A percentile compares a stretch with the other conserved stretches of the same genome.
These are phyloP conservation scores for Termitomyces sp. DNA, from an alignment of 768 basidiomycete species.

Conservation along the genomic window DNA sequence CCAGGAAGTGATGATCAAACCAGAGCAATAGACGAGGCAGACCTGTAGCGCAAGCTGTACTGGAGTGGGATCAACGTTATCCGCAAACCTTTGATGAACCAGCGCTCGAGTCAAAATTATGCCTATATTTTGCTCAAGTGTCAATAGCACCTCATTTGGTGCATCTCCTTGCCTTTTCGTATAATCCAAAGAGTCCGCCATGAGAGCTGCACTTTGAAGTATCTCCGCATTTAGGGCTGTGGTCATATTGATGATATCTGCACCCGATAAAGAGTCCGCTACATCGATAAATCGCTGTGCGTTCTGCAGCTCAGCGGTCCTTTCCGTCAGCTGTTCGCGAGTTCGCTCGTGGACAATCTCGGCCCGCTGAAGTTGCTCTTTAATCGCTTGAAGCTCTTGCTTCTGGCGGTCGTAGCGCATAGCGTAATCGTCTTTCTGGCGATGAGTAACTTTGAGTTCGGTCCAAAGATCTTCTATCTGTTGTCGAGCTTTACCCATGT, in stretches of 20 bases:
- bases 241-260: slow-evolving; percentile 20
- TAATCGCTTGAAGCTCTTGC: neutral
- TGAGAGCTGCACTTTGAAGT: slow-evolving; percentile 37
- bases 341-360: neutral
- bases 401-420: neutral
- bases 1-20: slow-evolving; percentile 10
- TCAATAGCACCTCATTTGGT: neutral
- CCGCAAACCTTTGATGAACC: neutral
- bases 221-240: slow-evolving; percentile 44
- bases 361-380: neutral
- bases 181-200: slow-evolving; percentile 28
- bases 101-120: slow-evolving; percentile 8
- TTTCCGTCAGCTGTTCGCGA: slow-evolving; percentile 3
- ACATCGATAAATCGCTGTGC: slow-evolving; percentile 11
- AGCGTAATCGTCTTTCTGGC: neutral
- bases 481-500: neutral
- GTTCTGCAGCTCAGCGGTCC: slow-evolving; percentile 12
- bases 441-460: neutral
- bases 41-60: slow-evolving; percentile 17
- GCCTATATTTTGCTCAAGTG: slow-evolving; percentile 1
- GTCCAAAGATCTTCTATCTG: neutral
- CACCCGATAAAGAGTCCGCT: slow-evolving; percentile 14
- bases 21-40: slow-evolving; percentile 10
- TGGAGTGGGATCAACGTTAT: slow-evolving; percentile 8
- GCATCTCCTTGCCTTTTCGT: neutral